phyloP scores from a whole-genome alignment of 179 eudicot species.

The Sideroxylon spinosum region DNA sequence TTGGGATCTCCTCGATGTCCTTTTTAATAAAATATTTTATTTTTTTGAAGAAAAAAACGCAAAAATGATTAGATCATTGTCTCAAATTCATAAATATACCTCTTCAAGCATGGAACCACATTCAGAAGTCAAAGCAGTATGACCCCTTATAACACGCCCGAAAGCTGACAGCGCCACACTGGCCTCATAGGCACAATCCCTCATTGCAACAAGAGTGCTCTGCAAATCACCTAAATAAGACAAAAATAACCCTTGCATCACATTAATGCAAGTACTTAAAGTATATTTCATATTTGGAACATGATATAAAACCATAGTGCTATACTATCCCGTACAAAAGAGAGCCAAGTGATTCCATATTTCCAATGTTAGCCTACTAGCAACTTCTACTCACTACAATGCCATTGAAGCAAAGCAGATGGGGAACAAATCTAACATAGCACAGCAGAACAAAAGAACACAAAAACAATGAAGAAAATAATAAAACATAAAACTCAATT shows the following conservation, averaged over 20 bases:
- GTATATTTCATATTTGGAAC: neutral
- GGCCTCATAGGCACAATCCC: constrained; percentile 82
- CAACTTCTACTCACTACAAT: neutral
- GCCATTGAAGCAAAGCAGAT: neutral
- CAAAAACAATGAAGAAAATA: too few relatives aligned
- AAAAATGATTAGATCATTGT: neutral
- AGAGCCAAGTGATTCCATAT: neutral
- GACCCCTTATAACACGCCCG: constrained; percentile 55
- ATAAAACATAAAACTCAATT: too few relatives aligned
- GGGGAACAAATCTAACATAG: neutral
- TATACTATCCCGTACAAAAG: neutral
- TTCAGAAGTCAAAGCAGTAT: constrained; percentile 91
- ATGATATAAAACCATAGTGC: neutral
- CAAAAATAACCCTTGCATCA: constrained; percentile 20
- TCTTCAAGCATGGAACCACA: constrained; percentile 99
- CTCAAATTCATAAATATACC: constrained; percentile 36
- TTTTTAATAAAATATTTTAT: too few relatives aligned
- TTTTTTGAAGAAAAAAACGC: too few relatives aligned
- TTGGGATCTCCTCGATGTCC: too few relatives aligned
- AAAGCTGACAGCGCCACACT: constrained; percentile 73
- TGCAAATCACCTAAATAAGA: constrained; percentile 74
- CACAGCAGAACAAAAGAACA: too few relatives aligned
- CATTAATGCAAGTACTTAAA: neutral
- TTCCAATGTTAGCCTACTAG: neutral
- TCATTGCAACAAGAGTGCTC: constrained; percentile 81